Conservation (phyloP, 345 rosid species). For the Salix exigua region DNA sequence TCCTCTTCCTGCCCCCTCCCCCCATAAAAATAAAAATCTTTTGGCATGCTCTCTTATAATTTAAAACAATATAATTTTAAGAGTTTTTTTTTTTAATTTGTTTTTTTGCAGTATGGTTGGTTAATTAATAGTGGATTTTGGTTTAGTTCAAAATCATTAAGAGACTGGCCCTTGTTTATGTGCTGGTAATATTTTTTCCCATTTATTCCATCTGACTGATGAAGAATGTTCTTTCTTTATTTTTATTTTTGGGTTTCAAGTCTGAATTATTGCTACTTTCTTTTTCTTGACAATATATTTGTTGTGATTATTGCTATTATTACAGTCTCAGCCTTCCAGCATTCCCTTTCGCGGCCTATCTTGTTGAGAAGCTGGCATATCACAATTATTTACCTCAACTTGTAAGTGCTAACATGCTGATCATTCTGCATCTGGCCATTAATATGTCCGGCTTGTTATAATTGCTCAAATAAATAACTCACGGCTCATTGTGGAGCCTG, state of each 20-base stretch:
- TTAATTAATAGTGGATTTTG: constrained; percentile 81
- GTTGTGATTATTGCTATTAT: constrained; percentile 11
- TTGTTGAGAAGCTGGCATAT: constrained; percentile 70
- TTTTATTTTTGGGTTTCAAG: background rate
- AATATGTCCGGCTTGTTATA: background rate
- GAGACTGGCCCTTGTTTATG: constrained; percentile 99
- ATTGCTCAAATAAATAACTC: background rate
- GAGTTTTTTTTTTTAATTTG: background rate
- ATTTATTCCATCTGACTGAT: background rate
- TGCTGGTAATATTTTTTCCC: constrained; percentile 62
- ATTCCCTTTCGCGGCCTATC: constrained; percentile 73
- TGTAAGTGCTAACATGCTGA: constrained; percentile 43
- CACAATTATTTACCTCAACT: constrained; percentile 49
- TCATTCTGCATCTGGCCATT: background rate
- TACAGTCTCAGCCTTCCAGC: constrained; percentile 83
- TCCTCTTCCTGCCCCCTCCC: background rate
- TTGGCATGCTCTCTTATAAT: background rate
- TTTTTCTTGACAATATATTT: background rate
- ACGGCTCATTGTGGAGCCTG: background rate
- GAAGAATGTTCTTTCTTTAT: background rate
- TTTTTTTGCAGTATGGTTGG: constrained; percentile 84
- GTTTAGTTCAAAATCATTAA: constrained; percentile 81
- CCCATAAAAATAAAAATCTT: too few species aligned
- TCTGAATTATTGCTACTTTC: background rate
- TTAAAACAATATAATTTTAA: too few species aligned